phyloP scores from a whole-genome alignment of 805 yeast species.

The Groenewaldozyma tartarivorans region DNA sequence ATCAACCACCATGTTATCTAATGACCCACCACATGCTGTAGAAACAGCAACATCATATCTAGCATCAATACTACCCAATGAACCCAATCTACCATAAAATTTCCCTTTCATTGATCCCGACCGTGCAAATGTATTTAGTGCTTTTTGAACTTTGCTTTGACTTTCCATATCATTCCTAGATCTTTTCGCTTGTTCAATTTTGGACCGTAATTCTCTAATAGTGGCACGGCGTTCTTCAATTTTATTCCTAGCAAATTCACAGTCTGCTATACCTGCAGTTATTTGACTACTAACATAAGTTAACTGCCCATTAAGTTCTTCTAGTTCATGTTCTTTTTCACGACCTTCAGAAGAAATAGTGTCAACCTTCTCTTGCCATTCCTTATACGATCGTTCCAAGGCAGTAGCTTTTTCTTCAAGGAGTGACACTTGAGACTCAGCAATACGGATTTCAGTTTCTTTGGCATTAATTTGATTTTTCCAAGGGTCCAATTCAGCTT shows the following conservation, averaged over 20 bases:
- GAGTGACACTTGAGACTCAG: constrained; percentile 55
- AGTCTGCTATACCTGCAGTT: constrained; percentile 47
- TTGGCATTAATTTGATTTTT: constrained; percentile 53
- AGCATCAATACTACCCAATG: constrained; percentile 82
- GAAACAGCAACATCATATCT: constrained; percentile 88
- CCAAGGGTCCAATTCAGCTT: constrained; percentile 75
- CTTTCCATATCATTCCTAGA: constrained; percentile 51
- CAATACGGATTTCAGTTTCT: constrained; percentile 55
- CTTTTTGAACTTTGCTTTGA: constrained; percentile 62
- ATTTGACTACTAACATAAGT: constrained; percentile 45
- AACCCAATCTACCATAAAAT: constrained; percentile 85
- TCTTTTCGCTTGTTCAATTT: constrained; percentile 55
- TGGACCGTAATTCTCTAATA: constrained; percentile 47
- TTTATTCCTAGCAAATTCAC: constrained; percentile 37
- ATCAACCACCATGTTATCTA: constrained; percentile 91
- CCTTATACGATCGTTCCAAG: constrained; percentile 36
- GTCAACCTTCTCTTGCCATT: constrained; percentile 36
- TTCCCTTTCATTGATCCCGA: constrained; percentile 72
- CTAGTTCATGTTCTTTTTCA: constrained; percentile 38
- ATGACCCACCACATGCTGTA: constrained; percentile 84
- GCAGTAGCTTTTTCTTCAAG: constrained; percentile 38
- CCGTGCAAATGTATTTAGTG: constrained; percentile 57
- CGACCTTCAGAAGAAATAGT: constrained; percentile 40
- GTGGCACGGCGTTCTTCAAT: constrained; percentile 47
- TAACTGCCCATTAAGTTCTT: constrained; percentile 39